Base-by-base conservation (phyloP, 108 stramenopile species). In the Pseudonitzschia multistriata region DNA sequence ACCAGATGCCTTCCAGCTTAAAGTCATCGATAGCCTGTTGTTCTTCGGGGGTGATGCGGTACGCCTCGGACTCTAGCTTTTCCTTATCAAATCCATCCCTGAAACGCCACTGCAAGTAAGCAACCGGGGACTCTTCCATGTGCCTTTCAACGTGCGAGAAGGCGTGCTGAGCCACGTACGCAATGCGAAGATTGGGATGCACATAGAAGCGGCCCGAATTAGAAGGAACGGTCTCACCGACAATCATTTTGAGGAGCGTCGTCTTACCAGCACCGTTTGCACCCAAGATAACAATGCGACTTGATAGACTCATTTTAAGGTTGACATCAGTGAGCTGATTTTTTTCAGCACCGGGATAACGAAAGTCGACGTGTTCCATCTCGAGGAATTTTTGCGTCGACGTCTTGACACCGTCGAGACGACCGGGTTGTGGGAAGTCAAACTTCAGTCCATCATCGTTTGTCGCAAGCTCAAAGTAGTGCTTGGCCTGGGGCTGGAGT, bases 41-140 rank as follows among this genome's bases (percentile, higher is more conserved):
- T 68, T 99, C 97, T 74, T 98, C 95, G 33, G 87, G 86, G 17
- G 92, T 77, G 47, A 98, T 93, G 24, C 88, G 82, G 83, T 93
- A 94, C 10, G 86, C 91, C 73, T 88, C 89, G 53, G 81, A 87
- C 37, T 92, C 86, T 53, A 93, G 78, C 66, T 96, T 93, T 74
- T 96, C 95, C 67, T 82, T 88, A 49, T 96, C 95, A 63, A 77
- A 93, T 13, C 87, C 92, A 73, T 93, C 91, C 83, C 89, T 94
- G 84, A 96, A 98, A 62, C 97, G 89, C 97, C 97, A 98, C 79
- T 95, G 94, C 69, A 98, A 90, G 89, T 98, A 98, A 27, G 93
- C 73, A 13, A 81, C 91, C n/a, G 97, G 97, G 62, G 81, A 80
- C 35, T 92, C 79, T 29, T 96, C 92, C 67, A 96, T 84, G 75